Evolutionary conservation across 129 eudicot species (phyloP).

Genomic region (Pulicaria dysenterica): DNA sequence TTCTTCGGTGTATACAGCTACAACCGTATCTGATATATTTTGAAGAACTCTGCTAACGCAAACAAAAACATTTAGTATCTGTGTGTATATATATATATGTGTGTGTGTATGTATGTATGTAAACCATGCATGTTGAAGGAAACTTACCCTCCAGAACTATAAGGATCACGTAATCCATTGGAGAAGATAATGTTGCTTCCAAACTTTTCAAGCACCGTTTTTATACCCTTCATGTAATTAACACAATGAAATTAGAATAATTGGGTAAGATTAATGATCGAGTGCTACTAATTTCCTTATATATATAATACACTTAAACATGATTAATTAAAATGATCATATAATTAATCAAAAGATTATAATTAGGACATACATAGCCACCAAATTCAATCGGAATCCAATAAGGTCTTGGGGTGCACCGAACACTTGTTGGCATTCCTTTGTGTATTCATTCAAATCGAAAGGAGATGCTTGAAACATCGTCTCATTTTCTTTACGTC

Average conservation of each 20-base stretch:
- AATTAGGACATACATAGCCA: conserved; percentile 36
- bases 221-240: conserved; percentile 32
- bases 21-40: conserved; percentile 35
- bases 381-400: conserved; percentile 45
- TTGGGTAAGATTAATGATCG: too few relatives aligned
- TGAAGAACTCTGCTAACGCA: conserved; percentile 16
- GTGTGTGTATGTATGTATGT: not conserved
- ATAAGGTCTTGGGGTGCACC: conserved; percentile 44
- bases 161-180: conserved; percentile 44
- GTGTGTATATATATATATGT: too few relatives aligned
- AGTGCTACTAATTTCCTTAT: too few relatives aligned
- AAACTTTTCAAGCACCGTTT: conserved; percentile 40
- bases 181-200: conserved; percentile 52
- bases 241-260: too few relatives aligned
- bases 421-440: conserved; percentile 32
- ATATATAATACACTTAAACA: not conserved
- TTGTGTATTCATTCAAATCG: conserved; percentile 24
- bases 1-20: conserved; percentile 29
- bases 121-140: not conserved
- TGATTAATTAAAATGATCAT: not conserved
- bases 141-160: conserved; percentile 47
- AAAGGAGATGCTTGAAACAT: conserved; percentile 44
- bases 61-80: not conserved
- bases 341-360: not conserved
- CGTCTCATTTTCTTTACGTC: conserved; percentile 38